A percentile compares a stretch with the other conserved stretches of the same genome.
phyloP scores from a whole-genome alignment of 108 stramenopile genomes.

The Aurantiochytrium sp. region DNA sequence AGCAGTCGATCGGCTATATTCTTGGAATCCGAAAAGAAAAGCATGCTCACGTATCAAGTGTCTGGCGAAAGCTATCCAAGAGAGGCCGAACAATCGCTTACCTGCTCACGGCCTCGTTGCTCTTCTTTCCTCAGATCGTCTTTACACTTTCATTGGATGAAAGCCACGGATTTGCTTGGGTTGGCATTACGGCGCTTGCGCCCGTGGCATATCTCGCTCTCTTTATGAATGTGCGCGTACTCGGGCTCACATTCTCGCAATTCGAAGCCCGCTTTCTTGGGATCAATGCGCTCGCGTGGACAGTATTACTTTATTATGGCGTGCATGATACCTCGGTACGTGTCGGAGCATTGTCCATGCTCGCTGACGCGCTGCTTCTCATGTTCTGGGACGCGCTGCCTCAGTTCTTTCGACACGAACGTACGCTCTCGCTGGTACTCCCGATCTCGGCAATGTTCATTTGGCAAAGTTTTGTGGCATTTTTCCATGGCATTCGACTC shows the following conservation, averaged over 20 bases:
- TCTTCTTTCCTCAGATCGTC: not conserved
- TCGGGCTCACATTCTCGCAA: not conserved
- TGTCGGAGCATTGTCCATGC: not conserved
- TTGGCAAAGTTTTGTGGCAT: not conserved
- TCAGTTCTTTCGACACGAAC: not conserved
- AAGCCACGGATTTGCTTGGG: not conserved
- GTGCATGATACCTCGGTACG: not conserved
- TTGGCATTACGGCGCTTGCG: not conserved
- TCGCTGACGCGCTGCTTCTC: not conserved
- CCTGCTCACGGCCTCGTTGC: too few species aligned
- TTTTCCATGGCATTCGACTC: not conserved
- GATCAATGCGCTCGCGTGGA: not conserved
- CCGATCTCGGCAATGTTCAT: not conserved
- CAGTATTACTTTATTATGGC: not conserved
- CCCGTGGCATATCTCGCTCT: not conserved
- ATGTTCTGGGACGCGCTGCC: not conserved
- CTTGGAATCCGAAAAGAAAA: too few species aligned
- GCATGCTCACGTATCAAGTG: too few species aligned
- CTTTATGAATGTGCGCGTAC: not conserved
- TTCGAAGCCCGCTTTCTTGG: not conserved
- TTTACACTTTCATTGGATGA: not conserved
- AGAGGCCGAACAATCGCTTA: too few species aligned
- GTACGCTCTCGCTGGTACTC: not conserved
- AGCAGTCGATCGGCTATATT: too few species aligned
- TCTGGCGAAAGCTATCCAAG: too few species aligned